Evolutionary conservation across 2,329 filamentous ascomycete species (phyloP).

Genomic region (Trichothecium sympodiale): DNA sequence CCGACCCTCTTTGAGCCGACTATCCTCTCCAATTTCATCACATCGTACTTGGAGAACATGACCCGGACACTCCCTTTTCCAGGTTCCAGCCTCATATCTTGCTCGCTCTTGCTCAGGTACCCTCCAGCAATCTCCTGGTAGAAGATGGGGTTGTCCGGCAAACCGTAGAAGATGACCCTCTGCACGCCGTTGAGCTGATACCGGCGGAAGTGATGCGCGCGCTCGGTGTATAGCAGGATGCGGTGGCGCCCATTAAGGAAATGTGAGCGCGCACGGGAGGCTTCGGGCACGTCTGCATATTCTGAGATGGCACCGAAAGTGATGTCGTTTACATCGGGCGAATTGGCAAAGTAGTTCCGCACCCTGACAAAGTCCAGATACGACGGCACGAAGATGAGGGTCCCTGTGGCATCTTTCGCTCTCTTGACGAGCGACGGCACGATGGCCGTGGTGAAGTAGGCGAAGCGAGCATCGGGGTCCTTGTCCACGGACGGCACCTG

Average conservation of each 20-base stretch:
- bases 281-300: slow-evolving; percentile 69
- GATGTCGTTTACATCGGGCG: slow-evolving; percentile 39
- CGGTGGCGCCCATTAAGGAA: slow-evolving; percentile 76
- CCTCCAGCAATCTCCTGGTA: slow-evolving; percentile 66
- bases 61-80: slow-evolving; percentile 48
- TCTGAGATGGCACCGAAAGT: slow-evolving; percentile 72
- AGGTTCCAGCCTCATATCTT: slow-evolving; percentile 41
- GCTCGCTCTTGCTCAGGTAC: slow-evolving; percentile 50
- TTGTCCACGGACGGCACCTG: slow-evolving; percentile 55
- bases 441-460: slow-evolving; percentile 76
- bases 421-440: slow-evolving; percentile 64
- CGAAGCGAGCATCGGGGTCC: slow-evolving; percentile 83
- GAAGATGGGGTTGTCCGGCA: slow-evolving; percentile 80
- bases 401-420: slow-evolving; percentile 53
- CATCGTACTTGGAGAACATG: slow-evolving; percentile 83
- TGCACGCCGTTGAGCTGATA: slow-evolving; percentile 73
- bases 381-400: slow-evolving; percentile 79
- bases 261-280: slow-evolving; percentile 74
- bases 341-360: slow-evolving; percentile 81
- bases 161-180: slow-evolving; percentile 75
- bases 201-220: slow-evolving; percentile 94
- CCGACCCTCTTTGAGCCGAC: slow-evolving; percentile 72
- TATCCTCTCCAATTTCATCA: slow-evolving; percentile 76
- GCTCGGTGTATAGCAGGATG: slow-evolving; percentile 82
- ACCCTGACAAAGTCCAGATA: slow-evolving; percentile 94